Evolutionary conservation across 441 rosid genomes (phyloP).

Genomic region (Melastoma candidum): DNA sequence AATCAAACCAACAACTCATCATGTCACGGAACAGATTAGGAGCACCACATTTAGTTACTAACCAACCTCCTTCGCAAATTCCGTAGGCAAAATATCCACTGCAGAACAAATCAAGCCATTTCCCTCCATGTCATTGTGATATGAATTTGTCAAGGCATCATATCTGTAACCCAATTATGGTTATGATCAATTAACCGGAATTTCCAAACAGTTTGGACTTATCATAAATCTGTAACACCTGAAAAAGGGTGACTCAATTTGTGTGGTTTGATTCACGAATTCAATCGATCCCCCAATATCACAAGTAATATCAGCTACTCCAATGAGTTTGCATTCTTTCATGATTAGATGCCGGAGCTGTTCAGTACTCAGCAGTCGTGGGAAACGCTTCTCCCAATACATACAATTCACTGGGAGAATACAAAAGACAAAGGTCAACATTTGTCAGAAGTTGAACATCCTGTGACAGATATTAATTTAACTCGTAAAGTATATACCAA

Average conservation of each 20-base stretch:
- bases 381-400: constrained; percentile 96
- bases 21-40: too few species aligned
- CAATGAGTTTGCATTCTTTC: constrained; percentile 67
- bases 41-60: background rate
- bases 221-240: constrained; percentile 31
- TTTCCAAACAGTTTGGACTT: constrained; percentile 2
- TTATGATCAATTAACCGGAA: background rate
- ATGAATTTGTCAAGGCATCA: constrained; percentile 46
- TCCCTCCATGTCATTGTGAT: constrained; percentile 76
- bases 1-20: too few species aligned
- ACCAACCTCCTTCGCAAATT: constrained; percentile 93
- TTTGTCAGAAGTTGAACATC: too few species aligned
- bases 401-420: constrained; percentile 68
- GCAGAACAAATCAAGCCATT: constrained; percentile 70
- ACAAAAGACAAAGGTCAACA: too few species aligned
- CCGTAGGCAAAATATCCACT: constrained; percentile 86
- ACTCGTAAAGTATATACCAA: constrained; percentile 39
- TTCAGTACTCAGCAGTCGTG: constrained; percentile 52
- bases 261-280: constrained; percentile 63
- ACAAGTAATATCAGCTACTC: constrained; percentile 87
- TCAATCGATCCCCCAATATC: constrained; percentile 84
- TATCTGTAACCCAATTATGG: constrained; percentile 33
- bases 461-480: constrained; percentile 6
- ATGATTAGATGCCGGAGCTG: constrained; percentile 56
- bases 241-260: constrained; percentile 76